Percentiles rank a stretch among this genome's conserved stretches.
These are phyloP conservation scores for Hypoxylon sp. DNA, from an alignment of 2,329 filamentous ascomycete species.

Conservation along the genomic window DNA sequence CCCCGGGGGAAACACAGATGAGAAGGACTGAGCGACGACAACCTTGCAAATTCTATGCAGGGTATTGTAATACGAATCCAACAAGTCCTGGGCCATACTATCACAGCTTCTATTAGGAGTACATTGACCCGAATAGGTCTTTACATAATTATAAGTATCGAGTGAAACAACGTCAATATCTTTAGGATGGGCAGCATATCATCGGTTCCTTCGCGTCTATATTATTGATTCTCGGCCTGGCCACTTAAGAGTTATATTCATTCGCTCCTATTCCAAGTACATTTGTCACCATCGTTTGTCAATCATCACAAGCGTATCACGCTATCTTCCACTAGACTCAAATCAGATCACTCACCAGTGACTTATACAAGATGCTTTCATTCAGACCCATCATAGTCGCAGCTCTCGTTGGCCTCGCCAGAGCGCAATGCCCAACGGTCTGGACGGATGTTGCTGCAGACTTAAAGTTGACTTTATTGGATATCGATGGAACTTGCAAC, in stretches of 20 bases:
- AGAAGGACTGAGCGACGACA: slow-evolving; percentile 30
- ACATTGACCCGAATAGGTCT: background rate
- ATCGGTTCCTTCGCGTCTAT: slow-evolving; percentile 19
- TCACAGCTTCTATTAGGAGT: slow-evolving; percentile 20
- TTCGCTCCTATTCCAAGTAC: slow-evolving; percentile 10
- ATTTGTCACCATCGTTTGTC: slow-evolving; percentile 3
- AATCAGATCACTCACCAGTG: background rate
- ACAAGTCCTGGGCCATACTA: slow-evolving; percentile 24
- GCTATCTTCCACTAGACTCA: background rate
- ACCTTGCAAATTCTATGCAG: slow-evolving; percentile 28
- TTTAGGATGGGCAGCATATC: slow-evolving; percentile 28
- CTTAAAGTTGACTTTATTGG: slow-evolving; percentile 44
- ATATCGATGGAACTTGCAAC: slow-evolving; percentile 42
- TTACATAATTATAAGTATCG: slow-evolving; percentile 41
- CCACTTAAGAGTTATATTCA: slow-evolving; percentile 20
- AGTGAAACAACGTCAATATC: background rate
- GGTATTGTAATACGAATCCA: slow-evolving; percentile 21
- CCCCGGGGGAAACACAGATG: slow-evolving; percentile 19
- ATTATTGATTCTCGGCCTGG: slow-evolving; percentile 17
- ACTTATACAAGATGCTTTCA: slow-evolving; percentile 35
- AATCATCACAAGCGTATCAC: background rate
- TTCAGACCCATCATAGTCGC: slow-evolving; percentile 31
- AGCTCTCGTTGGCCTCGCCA: slow-evolving; percentile 25
- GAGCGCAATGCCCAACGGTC: slow-evolving; percentile 46
- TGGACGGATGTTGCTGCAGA: slow-evolving; percentile 50